Evolutionary conservation across 306 rosid species (phyloP).

Genomic region (Vachellia collinsii): DNA sequence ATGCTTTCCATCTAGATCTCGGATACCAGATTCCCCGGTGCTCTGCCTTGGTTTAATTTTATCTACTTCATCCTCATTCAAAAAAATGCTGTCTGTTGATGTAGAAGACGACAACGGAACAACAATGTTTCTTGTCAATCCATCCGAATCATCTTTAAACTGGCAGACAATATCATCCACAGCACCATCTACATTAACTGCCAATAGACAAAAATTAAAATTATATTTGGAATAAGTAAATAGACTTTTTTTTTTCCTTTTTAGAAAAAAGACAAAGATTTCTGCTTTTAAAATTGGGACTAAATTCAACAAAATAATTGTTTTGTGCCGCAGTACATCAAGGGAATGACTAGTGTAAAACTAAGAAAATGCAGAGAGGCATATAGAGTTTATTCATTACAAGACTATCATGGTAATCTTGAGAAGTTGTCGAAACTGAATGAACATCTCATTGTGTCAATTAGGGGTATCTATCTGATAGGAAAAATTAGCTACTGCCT

Average conservation of each 20-base stretch:
- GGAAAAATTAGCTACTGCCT: background rate
- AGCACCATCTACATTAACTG: conserved; percentile 97
- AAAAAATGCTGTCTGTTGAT: conserved; percentile 42
- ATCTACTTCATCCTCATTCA: conserved; percentile 63
- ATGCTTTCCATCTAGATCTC: conserved; percentile 55
- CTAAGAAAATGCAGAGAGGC: conserved; percentile 10
- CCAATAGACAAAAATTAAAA: conserved; percentile 22
- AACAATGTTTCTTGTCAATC: conserved; percentile 72
- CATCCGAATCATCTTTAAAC: conserved; percentile 94
- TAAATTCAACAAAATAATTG: background rate
- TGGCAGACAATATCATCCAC: conserved; percentile 95
- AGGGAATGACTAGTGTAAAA: conserved; percentile 6
- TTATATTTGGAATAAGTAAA: background rate
- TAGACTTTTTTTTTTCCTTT: background rate
- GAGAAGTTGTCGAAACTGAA: background rate
- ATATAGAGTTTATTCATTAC: background rate
- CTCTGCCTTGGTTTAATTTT: conserved; percentile 48
- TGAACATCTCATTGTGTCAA: background rate
- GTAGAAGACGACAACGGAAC: conserved; percentile 61
- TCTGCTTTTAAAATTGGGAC: background rate
- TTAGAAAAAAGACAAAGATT: background rate
- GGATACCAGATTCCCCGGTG: conserved; percentile 47
- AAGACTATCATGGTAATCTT: background rate
- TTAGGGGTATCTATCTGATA: background rate
- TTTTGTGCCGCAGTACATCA: background rate